A percentile compares a stretch with the other conserved stretches of the same genome.
These are phyloP conservation scores for Backusella parvicylindrica DNA, from an alignment of 192 early-diverging fungal genomes.

Conservation along the genomic window DNA sequence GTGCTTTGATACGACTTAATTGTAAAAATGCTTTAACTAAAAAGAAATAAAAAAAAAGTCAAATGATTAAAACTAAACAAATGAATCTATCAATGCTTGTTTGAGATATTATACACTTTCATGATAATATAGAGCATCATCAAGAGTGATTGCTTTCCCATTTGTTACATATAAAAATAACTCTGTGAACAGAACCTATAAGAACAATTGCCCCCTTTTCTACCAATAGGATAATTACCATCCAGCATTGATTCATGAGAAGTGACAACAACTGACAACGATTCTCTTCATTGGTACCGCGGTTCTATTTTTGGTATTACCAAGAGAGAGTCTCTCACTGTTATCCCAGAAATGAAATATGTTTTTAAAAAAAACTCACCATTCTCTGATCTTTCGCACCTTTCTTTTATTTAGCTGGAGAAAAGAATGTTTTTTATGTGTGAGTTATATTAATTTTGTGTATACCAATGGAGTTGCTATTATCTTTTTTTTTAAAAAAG, in stretches of 20 bases:
- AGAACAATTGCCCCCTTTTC: too few relatives aligned
- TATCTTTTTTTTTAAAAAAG: background rate
- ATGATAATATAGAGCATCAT: too few relatives aligned
- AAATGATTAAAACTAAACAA: background rate
- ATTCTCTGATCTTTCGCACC: background rate
- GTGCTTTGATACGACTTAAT: background rate
- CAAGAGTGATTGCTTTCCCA: too few relatives aligned
- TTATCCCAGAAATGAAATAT: background rate
- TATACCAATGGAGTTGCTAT: background rate
- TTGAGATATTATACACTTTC: too few relatives aligned
- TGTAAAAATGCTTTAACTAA: background rate
- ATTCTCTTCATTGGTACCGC: background rate
- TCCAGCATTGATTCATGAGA: too few relatives aligned
- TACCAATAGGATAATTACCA: too few relatives aligned
- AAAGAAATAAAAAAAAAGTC: background rate
- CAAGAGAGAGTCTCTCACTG: background rate
- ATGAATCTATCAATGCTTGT: background rate
- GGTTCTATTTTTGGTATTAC: background rate
- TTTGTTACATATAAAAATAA: too few relatives aligned
- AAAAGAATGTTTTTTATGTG: background rate
- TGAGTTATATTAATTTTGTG: background rate
- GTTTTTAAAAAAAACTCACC: background rate
- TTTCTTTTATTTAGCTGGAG: background rate
- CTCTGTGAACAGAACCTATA: too few relatives aligned
- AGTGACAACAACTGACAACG: background rate